A percentile compares a stretch with the other conserved stretches of the same genome.
These are phyloP conservation scores for Helotiales sp. DNA, from an alignment of 2,329 filamentous ascomycete genomes.

Conservation along the genomic window DNA sequence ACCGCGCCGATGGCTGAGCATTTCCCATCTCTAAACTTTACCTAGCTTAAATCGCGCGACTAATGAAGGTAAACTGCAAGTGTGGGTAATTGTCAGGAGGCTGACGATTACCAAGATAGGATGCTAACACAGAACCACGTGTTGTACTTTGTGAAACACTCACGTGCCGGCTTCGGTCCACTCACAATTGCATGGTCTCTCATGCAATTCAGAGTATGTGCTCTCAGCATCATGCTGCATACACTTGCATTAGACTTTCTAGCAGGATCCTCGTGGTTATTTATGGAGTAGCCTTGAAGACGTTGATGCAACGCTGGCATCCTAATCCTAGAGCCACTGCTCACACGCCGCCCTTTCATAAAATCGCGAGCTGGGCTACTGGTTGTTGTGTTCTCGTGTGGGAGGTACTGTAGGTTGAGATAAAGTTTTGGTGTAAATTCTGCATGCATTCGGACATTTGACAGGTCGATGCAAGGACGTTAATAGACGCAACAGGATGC, in stretches of 20 bases:
- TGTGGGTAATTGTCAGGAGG: no score
- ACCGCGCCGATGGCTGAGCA: no score
- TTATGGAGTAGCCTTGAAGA: not conserved
- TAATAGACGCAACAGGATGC: not conserved
- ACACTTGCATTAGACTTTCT: not conserved
- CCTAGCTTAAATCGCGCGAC: no score
- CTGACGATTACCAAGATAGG: no score
- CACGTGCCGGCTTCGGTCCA: not conserved
- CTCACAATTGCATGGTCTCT: not conserved
- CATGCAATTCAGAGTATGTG: not conserved
- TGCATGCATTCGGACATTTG: not conserved
- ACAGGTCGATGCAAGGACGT: not conserved
- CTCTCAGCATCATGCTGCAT: not conserved
- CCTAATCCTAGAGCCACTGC: not conserved
- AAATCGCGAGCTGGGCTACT: not conserved
- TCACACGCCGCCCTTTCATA: not conserved
- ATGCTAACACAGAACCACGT: not conserved
- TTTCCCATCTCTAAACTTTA: no score
- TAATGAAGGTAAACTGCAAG: no score
- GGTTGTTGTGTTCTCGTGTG: not conserved
- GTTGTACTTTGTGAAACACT: not conserved
- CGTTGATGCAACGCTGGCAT: not conserved
- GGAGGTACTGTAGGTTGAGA: not conserved
- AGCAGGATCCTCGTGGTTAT: not conserved
- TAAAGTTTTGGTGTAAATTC: not conserved